phyloP scores from a whole-genome alignment of 345 rosid genomes.

The Brassica rapa region DNA sequence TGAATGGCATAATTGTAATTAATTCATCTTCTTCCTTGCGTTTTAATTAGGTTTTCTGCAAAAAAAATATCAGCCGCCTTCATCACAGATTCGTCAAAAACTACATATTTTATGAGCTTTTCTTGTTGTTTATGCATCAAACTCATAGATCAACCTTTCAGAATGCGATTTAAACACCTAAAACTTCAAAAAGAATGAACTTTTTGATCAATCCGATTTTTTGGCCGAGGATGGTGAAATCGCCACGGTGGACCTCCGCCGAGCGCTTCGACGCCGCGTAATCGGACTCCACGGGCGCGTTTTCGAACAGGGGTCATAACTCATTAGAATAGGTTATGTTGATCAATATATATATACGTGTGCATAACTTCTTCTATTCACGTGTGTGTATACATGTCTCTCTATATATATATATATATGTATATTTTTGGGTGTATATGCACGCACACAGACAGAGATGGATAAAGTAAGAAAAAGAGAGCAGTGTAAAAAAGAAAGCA shows the following conservation, averaged over 20 bases:
- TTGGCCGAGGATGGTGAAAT: constrained; percentile 42
- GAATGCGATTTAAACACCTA: no score
- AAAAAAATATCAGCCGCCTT: no score
- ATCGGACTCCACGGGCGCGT: no score
- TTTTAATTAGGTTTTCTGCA: no score
- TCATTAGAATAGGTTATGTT: not conserved
- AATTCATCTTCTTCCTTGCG: no score
- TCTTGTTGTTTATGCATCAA: no score
- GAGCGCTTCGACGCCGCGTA: constrained; percentile 25
- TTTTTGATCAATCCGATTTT: constrained; percentile 48
- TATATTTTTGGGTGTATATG: constrained; percentile 1
- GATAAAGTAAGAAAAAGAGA: constrained; percentile 34
- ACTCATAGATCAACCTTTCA: no score
- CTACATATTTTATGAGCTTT: no score
- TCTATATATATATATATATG: constrained; percentile 2
- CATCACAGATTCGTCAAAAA: no score
- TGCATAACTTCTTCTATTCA: constrained; percentile 21
- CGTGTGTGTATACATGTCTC: constrained; percentile 20
- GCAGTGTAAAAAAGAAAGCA: constrained; percentile 38
- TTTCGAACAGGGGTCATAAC: not conserved
- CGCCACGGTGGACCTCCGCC: constrained; percentile 24
- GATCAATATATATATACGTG: not conserved
- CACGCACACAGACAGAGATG: constrained; percentile 22
- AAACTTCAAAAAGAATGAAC: not conserved
- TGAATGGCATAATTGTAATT: no score